Conservation (phyloP, 1,284 basidiomycete species). For the Fomitopsis betulina region DNA sequence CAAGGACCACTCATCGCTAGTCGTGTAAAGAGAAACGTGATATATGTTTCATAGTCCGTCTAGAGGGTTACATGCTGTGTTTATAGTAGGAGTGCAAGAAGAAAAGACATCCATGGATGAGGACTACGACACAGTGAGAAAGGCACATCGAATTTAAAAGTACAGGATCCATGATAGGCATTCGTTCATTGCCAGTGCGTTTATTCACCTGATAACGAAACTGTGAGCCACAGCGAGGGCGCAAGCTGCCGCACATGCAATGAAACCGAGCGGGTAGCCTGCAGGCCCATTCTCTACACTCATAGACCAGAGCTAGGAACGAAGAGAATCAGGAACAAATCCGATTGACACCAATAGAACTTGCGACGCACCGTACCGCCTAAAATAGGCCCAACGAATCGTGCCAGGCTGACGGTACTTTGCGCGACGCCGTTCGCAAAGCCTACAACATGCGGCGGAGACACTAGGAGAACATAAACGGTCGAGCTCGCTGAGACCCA, state of each 20-base stretch:
- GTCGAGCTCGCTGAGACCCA: neutral
- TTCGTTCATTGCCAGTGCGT: neutral
- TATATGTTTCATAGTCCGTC: slow-evolving; percentile 1
- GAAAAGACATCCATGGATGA: neutral
- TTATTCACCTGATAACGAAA: slow-evolving; percentile 36
- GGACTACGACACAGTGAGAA: neutral
- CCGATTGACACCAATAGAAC: neutral
- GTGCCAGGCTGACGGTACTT: slow-evolving; percentile 78
- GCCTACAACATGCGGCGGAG: slow-evolving; percentile 70
- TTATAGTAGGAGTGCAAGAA: neutral
- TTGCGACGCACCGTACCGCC: slow-evolving; percentile 65
- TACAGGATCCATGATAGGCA: neutral
- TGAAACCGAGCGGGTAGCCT: slow-evolving; percentile 71
- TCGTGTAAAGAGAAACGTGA: neutral
- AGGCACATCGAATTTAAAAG: neutral
- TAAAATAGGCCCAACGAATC: slow-evolving; percentile 74
- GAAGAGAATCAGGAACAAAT: neutral
- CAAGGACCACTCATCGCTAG: no score
- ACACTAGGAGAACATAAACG: slow-evolving; percentile 48
- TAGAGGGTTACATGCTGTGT: neutral
- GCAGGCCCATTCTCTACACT: slow-evolving; percentile 64
- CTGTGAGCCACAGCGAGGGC: slow-evolving; percentile 62
- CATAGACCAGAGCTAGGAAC: slow-evolving; percentile 64
- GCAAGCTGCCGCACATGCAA: slow-evolving; percentile 59
- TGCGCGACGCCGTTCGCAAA: slow-evolving; percentile 80